phyloP scores from a whole-genome alignment of 176 grass and related monocot genomes.

The Dendrocalamus sinicus region DNA sequence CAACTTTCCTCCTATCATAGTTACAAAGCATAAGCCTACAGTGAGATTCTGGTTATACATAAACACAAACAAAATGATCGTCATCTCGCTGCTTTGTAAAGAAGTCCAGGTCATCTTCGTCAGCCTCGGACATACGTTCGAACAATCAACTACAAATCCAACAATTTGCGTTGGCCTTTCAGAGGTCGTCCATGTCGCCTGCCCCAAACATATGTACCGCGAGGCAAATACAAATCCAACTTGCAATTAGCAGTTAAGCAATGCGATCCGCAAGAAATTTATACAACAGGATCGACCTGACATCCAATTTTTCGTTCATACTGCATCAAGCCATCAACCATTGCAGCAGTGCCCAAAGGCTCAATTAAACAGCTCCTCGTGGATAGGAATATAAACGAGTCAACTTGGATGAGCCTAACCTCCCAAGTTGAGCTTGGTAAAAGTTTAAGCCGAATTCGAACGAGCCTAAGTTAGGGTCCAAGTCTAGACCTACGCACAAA shows the following conservation, averaged over 20 bases:
- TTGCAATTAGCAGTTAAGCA: background rate
- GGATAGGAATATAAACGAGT: background rate
- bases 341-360: background rate
- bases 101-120: background rate
- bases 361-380: background rate
- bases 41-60: background rate
- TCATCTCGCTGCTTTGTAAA: background rate
- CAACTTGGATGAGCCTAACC: too few species aligned
- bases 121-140: background rate
- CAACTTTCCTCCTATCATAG: background rate
- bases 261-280: background rate
- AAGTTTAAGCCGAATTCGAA: too few species aligned
- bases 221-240: background rate
- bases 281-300: background rate
- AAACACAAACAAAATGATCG: background rate
- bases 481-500: too few species aligned
- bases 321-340: constrained; percentile 9
- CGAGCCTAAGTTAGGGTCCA: too few species aligned
- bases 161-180: background rate
- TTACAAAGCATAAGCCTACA: background rate
- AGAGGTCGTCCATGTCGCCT: background rate
- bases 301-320: background rate
- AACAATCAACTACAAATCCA: background rate
- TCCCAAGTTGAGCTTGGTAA: too few species aligned
- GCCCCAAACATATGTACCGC: background rate